Conservation (phyloP, 1,284 basidiomycete genomes). For the Somion occarium region DNA sequence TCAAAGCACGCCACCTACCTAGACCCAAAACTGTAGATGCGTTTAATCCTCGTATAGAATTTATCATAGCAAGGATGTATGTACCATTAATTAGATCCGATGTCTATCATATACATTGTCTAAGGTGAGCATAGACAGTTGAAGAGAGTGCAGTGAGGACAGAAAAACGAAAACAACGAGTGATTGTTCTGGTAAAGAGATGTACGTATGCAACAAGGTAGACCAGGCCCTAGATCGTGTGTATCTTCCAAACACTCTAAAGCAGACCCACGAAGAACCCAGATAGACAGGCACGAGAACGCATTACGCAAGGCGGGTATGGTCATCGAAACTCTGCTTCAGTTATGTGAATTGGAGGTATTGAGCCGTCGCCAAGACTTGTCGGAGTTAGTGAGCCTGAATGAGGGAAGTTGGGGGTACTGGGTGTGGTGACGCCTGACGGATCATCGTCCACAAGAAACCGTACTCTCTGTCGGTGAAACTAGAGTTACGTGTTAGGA, state of each 20-base stretch:
- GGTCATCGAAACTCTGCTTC: conserved; percentile 32
- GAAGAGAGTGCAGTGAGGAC: conserved; percentile 4
- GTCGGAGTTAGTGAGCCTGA: conserved; percentile 27
- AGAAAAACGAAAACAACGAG: conserved; percentile 8
- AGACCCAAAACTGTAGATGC: too few relatives aligned
- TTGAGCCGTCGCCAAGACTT: conserved; percentile 13
- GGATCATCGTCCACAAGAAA: conserved; percentile 54
- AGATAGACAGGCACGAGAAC: neutral
- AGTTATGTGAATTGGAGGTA: conserved; percentile 29
- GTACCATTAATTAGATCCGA: neutral
- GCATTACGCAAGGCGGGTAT: neutral
- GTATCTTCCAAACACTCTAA: neutral
- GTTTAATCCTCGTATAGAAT: too few relatives aligned
- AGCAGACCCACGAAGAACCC: neutral
- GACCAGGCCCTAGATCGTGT: neutral
- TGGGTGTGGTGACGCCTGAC: conserved; percentile 63
- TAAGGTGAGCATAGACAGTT: conserved; percentile 7
- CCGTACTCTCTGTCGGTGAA: conserved; percentile 75
- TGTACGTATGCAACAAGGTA: neutral
- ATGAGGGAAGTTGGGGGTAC: conserved; percentile 46
- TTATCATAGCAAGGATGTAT: neutral
- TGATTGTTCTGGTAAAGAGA: conserved; percentile 3
- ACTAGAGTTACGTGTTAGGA: conserved; percentile 33
- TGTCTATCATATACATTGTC: conserved; percentile 1
- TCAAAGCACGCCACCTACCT: neutral